Percentiles rank a stretch among this genome's conserved stretches.
These are phyloP conservation scores for Lentinula edodes DNA, from an alignment of 768 basidiomycete genomes.

Conservation along the genomic window DNA sequence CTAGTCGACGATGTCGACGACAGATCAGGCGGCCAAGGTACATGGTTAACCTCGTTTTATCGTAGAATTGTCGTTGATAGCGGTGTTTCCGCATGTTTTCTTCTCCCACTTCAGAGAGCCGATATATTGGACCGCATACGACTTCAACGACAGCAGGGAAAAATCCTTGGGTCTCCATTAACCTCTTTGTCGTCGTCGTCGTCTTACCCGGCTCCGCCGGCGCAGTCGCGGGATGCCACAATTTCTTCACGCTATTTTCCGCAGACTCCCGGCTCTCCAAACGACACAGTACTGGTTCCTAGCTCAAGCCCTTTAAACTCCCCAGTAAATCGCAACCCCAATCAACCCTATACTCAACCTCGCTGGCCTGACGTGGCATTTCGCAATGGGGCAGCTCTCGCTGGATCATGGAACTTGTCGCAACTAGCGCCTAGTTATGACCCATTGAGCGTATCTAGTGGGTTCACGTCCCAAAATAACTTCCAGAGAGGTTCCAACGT, in stretches of 20 bases:
- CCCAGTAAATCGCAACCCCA: slow-evolving; percentile 31
- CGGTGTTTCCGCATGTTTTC: background rate
- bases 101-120: slow-evolving; percentile 22
- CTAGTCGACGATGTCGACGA: background rate
- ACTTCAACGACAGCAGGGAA: slow-evolving; percentile 28
- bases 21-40: slow-evolving; percentile 1
- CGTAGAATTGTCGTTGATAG: background rate
- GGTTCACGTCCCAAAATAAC: slow-evolving; percentile 30
- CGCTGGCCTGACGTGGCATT: slow-evolving; percentile 36
- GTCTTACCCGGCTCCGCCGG: slow-evolving; percentile 36
- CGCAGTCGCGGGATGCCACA: slow-evolving; percentile 77
- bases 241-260: slow-evolving; percentile 56
- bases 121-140: slow-evolving; percentile 44
- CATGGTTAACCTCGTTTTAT: background rate
- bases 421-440: slow-evolving; percentile 29
- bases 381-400: slow-evolving; percentile 30
- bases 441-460: slow-evolving; percentile 54
- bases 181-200: slow-evolving; percentile 21
- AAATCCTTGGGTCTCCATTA: slow-evolving; percentile 15
- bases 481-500: background rate
- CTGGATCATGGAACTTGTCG: slow-evolving; percentile 31
- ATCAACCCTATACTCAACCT: slow-evolving; percentile 34
- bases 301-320: slow-evolving; percentile 61
- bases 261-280: slow-evolving; percentile 36
- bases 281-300: slow-evolving; percentile 65